Base-by-base conservation (phyloP, 2,329 filamentous ascomycete species). In the Exophiala sp. region DNA sequence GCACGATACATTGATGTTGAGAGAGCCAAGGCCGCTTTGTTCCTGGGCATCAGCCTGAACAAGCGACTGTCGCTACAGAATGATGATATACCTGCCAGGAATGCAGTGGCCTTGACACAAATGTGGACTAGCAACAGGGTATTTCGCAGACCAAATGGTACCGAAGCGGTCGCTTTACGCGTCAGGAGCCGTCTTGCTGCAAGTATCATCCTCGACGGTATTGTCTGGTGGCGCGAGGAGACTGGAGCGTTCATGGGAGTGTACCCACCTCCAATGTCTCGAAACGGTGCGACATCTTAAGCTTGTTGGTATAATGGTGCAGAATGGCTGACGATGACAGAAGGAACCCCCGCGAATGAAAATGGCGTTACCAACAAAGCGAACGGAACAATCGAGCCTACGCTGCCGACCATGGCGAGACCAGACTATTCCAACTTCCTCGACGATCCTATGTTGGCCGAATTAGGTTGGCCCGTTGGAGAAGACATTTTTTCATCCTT, bases 171-270 rank as follows among this genome's bases (percentile, higher is more conserved):
- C 0, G 58, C 63, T 1, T 62, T 74, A n/a, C 63, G 72, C 4
- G 71, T 75, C 29, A 67, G 72, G 10, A 71, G 69, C 50, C 69
- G 72, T 9, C 58, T 75, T 10, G 65, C 65, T 0, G 62, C 71
- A 5, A 70, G 71, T 50, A 64, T 66, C 7, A 62, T 73, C 4
- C 58, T 74, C 14, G 72, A 75, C 58, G 59, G 66, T 9, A 64
- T 73, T 18, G 72, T 71, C 65, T 74, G 72, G 72, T 75, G 71
- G 71, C 66, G 71, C 5, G 72, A 74, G 43, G 72, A 74, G 48
- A 71, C 68, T 48, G 71, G 57, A 16, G 48, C 48, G 1, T 48
- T 50, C 10, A 54, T 54, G 49, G 58, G 58, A 3, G 40, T 60
- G 14, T 60, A 58, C 21, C 54, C 55, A 12, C 55, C 58, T 5